Evolutionary conservation across 2,329 filamentous ascomycete genomes (phyloP), one percentile per base, ranked within the genome.

Genomic region (Trichoderma simmonsii): DNA sequence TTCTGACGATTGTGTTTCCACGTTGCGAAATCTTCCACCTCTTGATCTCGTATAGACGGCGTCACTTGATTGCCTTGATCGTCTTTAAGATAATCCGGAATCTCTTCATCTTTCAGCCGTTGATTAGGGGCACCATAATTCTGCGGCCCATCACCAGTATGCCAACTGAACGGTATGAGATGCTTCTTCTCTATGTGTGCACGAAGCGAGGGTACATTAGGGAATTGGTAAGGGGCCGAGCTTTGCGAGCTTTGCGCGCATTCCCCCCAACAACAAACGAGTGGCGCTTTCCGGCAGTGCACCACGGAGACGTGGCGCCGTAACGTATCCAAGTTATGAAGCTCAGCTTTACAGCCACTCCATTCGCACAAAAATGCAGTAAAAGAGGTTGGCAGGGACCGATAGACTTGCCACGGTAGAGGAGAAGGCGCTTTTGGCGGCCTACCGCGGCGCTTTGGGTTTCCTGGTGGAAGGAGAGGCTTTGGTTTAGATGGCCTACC

Each of bases 321-420:
- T 54, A 91, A 78, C 11, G 88, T 91, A 14, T 87, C 86, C 71
- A 90, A 79, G 75, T 91, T 91, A 65, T 90, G 88, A 60, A 91
- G 81, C 79, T 90, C 87, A 4, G 89, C 89, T 34, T 82, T 84
- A 76, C 89, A 91, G 0, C 82, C 82, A 26, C 80, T 74, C 89
- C 89, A 91, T 77, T 91, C 88, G 78, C 89, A 91, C 11, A 84
- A 72, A 76, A 88, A 91, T 2, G 83, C 78, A n/a, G 84, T 71
- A 75, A 86, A 90, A 5, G 79, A 79, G 6, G 86, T 83, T 26
- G 82, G 77, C 26, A 84, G 77, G 24, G 74, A 76, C 32, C 79
- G 77, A 72, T 87, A 89, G 32, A 83, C 77, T 14, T 83, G 80
- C 59, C 80, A 77, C 0, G 83, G 81, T 15, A 82, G 78, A 18